phyloP scores from a whole-genome alignment of 345 rosid species.

The Streptanthus diversifolius region DNA sequence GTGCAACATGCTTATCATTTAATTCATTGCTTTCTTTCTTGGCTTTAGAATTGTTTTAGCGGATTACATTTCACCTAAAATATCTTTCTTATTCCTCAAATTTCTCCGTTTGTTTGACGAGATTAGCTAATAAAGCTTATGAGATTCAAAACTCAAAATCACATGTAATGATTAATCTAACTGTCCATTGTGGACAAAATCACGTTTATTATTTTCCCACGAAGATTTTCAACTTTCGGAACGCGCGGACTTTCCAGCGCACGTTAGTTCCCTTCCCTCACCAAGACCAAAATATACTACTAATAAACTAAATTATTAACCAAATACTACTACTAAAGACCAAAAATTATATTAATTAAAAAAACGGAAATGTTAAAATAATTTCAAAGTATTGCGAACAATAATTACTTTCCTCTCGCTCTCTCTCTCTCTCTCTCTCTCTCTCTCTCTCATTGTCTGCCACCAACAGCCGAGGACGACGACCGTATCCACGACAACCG shows the following conservation, averaged over 20 bases:
- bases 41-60: background rate
- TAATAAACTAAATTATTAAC: background rate
- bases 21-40: background rate
- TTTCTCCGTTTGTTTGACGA: background rate
- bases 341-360: slow-evolving; percentile 4
- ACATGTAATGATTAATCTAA: background rate
- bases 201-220: slow-evolving; percentile 22
- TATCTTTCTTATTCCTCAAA: background rate
- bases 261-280: slow-evolving; percentile 28
- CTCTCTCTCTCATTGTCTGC: slow-evolving; percentile 29
- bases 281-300: background rate
- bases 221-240: slow-evolving; percentile 10
- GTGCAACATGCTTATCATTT: background rate
- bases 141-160: slow-evolving; percentile 21
- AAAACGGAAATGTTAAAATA: slow-evolving; percentile 9
- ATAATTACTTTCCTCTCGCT: slow-evolving; percentile 23
- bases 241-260: slow-evolving; percentile 33
- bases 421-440: slow-evolving; percentile 19
- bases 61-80: background rate
- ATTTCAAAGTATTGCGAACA: slow-evolving; percentile 25
- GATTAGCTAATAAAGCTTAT: background rate
- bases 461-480: slow-evolving; percentile 36
- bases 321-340: background rate
- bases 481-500: slow-evolving; percentile 33
- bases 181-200: slow-evolving; percentile 10